These are phyloP conservation scores for Hymenoscyphus salicellus DNA, from an alignment of 2,329 filamentous ascomycete genomes.

Conservation along the genomic window DNA sequence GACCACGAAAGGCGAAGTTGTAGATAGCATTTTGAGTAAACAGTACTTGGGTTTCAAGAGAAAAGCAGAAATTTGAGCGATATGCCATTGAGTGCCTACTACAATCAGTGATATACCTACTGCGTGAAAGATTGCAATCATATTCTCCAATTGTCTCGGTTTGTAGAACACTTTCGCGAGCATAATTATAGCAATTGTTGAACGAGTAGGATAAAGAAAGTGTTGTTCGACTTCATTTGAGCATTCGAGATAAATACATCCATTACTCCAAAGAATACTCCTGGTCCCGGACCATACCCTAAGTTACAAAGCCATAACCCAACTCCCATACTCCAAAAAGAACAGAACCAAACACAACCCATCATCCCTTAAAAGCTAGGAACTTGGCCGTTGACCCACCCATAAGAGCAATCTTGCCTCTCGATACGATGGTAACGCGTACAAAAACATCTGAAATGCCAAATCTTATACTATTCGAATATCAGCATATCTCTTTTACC, in stretches of 20 bases:
- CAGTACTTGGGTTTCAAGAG: not conserved
- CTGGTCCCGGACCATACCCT: too few species aligned
- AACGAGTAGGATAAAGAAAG: too few species aligned
- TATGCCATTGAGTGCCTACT: too few species aligned
- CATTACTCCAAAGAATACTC: too few species aligned
- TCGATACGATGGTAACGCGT: not conserved
- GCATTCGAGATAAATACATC: too few species aligned
- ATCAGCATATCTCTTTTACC: too few species aligned
- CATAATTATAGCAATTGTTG: too few species aligned
- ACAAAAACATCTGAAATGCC: not conserved
- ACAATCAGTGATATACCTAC: too few species aligned
- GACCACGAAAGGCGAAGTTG: conserved; percentile 29
- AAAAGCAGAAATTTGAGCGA: not conserved
- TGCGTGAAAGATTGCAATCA: too few species aligned
- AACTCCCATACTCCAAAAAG: not conserved
- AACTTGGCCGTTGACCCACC: not conserved
- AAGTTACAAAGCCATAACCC: not conserved
- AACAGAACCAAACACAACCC: not conserved
- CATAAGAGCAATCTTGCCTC: not conserved
- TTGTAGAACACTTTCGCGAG: too few species aligned
- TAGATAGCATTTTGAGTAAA: conserved; percentile 27
- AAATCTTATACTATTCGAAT: not conserved
- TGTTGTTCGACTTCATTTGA: too few species aligned
- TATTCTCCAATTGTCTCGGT: too few species aligned
- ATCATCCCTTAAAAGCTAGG: not conserved